A percentile compares a stretch with the other conserved stretches of the same genome.
phyloP scores from a whole-genome alignment of 805 yeast genomes.

The Ogataea paraovalis region DNA sequence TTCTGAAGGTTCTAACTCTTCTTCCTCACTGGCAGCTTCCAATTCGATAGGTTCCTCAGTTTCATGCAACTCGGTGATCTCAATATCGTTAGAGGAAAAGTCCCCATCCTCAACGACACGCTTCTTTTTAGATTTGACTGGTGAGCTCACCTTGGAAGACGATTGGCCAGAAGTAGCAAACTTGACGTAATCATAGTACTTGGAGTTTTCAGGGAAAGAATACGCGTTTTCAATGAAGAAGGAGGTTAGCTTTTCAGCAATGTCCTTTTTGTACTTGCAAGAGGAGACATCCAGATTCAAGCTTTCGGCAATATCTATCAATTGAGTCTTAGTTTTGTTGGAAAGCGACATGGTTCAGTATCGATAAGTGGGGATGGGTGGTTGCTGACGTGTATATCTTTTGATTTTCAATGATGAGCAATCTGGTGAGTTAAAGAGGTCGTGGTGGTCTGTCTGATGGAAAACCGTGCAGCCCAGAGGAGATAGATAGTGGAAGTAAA shows the following conservation, averaged over 20 bases:
- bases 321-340: slow-evolving; percentile 31
- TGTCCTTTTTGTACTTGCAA: slow-evolving; percentile 28
- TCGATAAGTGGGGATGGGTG: neutral
- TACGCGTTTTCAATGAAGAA: slow-evolving; percentile 20
- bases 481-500: too few species aligned
- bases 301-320: slow-evolving; percentile 30
- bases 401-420: too few species aligned
- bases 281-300: slow-evolving; percentile 20
- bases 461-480: too few species aligned
- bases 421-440: too few species aligned
- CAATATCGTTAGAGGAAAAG: slow-evolving; percentile 8
- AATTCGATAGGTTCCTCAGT: slow-evolving; percentile 9
- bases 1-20: slow-evolving; percentile 2
- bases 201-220: slow-evolving; percentile 20
- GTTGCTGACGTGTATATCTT: neutral
- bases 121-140: slow-evolving; percentile 3
- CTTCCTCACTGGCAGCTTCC: slow-evolving; percentile 11
- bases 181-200: slow-evolving; percentile 26
- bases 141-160: slow-evolving; percentile 3
- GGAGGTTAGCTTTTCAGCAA: slow-evolving; percentile 20
- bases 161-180: slow-evolving; percentile 6
- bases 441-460: too few species aligned
- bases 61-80: slow-evolving; percentile 13
- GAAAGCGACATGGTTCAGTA: slow-evolving; percentile 18
- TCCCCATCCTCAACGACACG: neutral